A percentile compares a stretch with the other conserved stretches of the same genome.
Conservation (phyloP, 495 filamentous ascomycete species). For the Annulohypoxylon bovei region DNA sequence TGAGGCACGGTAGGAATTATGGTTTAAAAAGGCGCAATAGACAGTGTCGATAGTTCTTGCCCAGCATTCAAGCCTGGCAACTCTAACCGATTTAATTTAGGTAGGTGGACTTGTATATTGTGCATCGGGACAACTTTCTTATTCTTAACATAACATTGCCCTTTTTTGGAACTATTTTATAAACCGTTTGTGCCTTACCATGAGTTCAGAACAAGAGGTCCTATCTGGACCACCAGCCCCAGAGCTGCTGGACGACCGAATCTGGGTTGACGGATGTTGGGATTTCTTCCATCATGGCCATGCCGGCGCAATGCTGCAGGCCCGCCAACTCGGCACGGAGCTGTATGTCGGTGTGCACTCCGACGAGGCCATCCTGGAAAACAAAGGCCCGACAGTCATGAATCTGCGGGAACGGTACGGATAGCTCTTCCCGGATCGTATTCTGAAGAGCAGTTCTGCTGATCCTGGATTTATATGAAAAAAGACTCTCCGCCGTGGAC, state of each 20-base stretch:
- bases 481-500: slow-evolving; percentile 78
- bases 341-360: slow-evolving; percentile 93
- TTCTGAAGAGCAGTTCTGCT: slow-evolving; percentile 27
- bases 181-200: slow-evolving; percentile 4
- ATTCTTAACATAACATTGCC: background rate
- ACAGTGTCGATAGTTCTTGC: background rate
- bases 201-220: slow-evolving; percentile 45
- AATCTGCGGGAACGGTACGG: slow-evolving; percentile 82
- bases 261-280: slow-evolving; percentile 99
- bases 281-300: slow-evolving; percentile 99
- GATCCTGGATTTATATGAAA: slow-evolving; percentile 28
- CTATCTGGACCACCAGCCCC: slow-evolving; percentile 49
- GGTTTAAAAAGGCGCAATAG: background rate
- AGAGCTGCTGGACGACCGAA: slow-evolving; percentile 71
- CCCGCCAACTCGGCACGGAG: slow-evolving; percentile 83
- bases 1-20: background rate
- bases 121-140: background rate
- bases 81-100: background rate
- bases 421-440: slow-evolving; percentile 27
- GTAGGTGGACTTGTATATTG: background rate
- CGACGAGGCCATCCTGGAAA: slow-evolving; percentile 91
- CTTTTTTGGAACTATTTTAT: background rate
- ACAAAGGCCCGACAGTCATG: slow-evolving; percentile 99
- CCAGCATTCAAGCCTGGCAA: background rate
- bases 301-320: slow-evolving; percentile 95